Conservation (phyloP, 1,284 basidiomycete genomes). For the Apiotrichum montevideense region DNA sequence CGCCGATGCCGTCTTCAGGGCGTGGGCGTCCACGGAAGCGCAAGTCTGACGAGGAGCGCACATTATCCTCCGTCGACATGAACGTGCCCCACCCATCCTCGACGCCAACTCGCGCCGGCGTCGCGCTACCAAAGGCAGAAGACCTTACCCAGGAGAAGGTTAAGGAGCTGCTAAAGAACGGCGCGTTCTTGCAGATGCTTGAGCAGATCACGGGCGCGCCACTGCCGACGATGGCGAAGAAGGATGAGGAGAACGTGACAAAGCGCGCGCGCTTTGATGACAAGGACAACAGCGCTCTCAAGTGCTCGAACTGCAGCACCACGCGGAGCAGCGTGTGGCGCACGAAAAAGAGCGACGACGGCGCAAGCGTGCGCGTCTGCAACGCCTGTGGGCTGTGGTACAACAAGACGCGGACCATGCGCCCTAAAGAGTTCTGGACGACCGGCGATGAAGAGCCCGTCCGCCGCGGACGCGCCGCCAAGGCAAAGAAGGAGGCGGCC, state of each 20-base stretch:
- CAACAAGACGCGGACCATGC: slow-evolving; percentile 40
- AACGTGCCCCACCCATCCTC: not conserved
- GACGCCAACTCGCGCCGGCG: not conserved
- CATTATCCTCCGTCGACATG: not conserved
- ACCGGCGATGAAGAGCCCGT: not conserved
- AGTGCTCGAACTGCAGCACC: slow-evolving; percentile 42
- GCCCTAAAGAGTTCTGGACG: slow-evolving; percentile 39
- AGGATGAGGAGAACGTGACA: slow-evolving; percentile 5
- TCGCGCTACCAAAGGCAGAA: slow-evolving; percentile 16
- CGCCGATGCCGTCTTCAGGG: not conserved
- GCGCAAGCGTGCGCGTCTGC: slow-evolving; percentile 35
- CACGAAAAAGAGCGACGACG: slow-evolving; percentile 36
- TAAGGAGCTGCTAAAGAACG: slow-evolving; percentile 26
- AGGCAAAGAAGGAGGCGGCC: slow-evolving; percentile 9
- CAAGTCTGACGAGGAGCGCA: not conserved
- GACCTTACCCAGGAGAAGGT: slow-evolving; percentile 38
- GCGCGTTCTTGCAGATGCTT: slow-evolving; percentile 35
- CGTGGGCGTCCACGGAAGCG: not conserved
- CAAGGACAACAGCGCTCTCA: not conserved
- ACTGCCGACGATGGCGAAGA: not conserved
- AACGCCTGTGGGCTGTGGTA: slow-evolving; percentile 47
- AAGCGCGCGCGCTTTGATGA: slow-evolving; percentile 4
- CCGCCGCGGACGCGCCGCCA: not conserved
- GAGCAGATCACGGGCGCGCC: slow-evolving; percentile 27
- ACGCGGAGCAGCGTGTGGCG: slow-evolving; percentile 43